Evolutionary conservation across 768 basidiomycete species (phyloP).

Genomic region (Crassisporium funariophilum): DNA sequence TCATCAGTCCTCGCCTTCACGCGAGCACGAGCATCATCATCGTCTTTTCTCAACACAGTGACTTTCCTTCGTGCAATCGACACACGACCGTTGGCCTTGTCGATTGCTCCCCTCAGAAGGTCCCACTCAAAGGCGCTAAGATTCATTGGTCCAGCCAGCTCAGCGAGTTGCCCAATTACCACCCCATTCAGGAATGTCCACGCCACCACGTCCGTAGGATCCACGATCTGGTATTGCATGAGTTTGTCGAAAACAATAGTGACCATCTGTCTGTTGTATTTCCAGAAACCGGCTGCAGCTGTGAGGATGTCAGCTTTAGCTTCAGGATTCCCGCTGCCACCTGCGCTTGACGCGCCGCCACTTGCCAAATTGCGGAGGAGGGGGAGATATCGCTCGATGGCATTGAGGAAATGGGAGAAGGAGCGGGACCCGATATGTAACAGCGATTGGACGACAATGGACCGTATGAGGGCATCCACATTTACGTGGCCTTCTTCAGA

Average conservation of each 20-base stretch:
- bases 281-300: slow-evolving; percentile 81
- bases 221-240: slow-evolving; percentile 97
- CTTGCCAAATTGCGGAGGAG: slow-evolving; percentile 68
- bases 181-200: slow-evolving; percentile 76
- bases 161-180: slow-evolving; percentile 39
- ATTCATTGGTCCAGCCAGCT: slow-evolving; percentile 39
- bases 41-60: slow-evolving; percentile 77
- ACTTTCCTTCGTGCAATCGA: slow-evolving; percentile 76
- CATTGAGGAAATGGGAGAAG: slow-evolving; percentile 97
- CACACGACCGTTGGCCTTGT: slow-evolving; percentile 91
- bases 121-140: slow-evolving; percentile 82
- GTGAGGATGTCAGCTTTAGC: slow-evolving; percentile 73
- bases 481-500: slow-evolving; percentile 59
- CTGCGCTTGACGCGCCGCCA: slow-evolving; percentile 39
- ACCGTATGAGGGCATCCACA: slow-evolving; percentile 67
- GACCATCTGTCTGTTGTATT: slow-evolving; percentile 81
- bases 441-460: slow-evolving; percentile 85
- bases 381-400: slow-evolving; percentile 90
- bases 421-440: slow-evolving; percentile 92
- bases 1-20: slow-evolving; percentile 63
- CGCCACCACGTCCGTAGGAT: slow-evolving; percentile 85
- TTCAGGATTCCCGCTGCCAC: slow-evolving; percentile 46
- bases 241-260: slow-evolving; percentile 95
- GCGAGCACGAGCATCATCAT: slow-evolving; percentile 81
- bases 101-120: slow-evolving; percentile 75